Base-by-base conservation (phyloP, 2,329 filamentous ascomycete genomes). In the Alternaria sp. region DNA sequence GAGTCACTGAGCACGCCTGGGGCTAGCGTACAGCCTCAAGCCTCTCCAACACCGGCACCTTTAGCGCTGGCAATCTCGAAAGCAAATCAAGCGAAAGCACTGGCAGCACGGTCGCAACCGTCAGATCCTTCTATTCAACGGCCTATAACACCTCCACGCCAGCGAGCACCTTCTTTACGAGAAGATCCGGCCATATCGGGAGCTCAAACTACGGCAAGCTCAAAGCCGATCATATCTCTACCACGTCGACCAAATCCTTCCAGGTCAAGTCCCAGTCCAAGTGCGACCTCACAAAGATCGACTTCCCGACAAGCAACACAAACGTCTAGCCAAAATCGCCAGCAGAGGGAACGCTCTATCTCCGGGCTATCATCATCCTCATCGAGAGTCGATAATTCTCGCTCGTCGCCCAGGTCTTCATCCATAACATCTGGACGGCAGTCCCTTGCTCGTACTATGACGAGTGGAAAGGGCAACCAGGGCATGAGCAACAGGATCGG, bases 371-470 rank as follows among this genome's bases (percentile, higher is more conserved):
- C 42, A 20, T 16, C 30, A 6, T 30, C 38, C 18, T 34, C 18
- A 1, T 43, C 51, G 1, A 24, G 26, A 53, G 12, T 38, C 5
- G 12, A 28, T 34, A n/a, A 9, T 3, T 53, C 38, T 24, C 38
- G 28, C 14, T 32, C 14, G 8, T 53, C 51, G 14, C 38, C 18
- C 12, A 34, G 18, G 7, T 43, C 38, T 1, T 53, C 38, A 16
- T 7, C 38, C 30, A 61, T 57, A 18, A 20, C 43, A 7, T 34
- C 63, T 0, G 41, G 57, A 1, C 54, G 60, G 5, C 66, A 48
- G 39, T 60, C 65, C 0, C 64, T 69, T 34, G 56, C 64, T n/a
- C 42, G 66, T 16, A 73, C 69, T 14, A 73, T 71, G 68, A 68
- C 68, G 1, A 64, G 62, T 20, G 69, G 68, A 7, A 57, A 51